Percentiles rank a stretch among this genome's conserved stretches.
phyloP scores from a whole-genome alignment of 75 land plant species.

The Picea sitchensis region DNA sequence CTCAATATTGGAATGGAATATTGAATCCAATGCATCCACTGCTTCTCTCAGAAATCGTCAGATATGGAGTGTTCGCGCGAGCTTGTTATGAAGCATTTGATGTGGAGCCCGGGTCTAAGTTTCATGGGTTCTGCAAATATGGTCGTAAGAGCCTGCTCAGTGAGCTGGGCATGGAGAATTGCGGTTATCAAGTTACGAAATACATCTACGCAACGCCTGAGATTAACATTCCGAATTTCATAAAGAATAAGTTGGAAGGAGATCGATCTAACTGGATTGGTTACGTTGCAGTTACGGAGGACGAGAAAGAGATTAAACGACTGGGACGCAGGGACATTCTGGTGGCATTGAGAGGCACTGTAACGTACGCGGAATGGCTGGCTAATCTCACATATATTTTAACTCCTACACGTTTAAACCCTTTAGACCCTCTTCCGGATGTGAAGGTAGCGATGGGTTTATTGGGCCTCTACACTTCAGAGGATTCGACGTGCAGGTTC shows the following conservation, averaged over 20 bases:
- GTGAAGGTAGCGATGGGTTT: constrained; percentile 67
- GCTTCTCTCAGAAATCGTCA: constrained; percentile 57
- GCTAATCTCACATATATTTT: constrained; percentile 35
- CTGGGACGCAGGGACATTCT: constrained; percentile 68
- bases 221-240: constrained; percentile 23
- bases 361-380: constrained; percentile 58
- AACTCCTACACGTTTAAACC: constrained; percentile 15
- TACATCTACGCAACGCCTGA: constrained; percentile 70
- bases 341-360: constrained; percentile 58
- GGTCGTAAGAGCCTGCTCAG: not conserved
- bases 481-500: constrained; percentile 19
- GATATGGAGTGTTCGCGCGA: constrained; percentile 63
- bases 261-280: constrained; percentile 58
- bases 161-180: constrained; percentile 35
- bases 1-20: constrained; percentile 54
- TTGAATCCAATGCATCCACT: constrained; percentile 30
- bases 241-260: constrained; percentile 6
- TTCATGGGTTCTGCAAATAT: constrained; percentile 64
- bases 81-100: constrained; percentile 73
- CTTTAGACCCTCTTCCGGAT: not conserved
- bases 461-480: constrained; percentile 51
- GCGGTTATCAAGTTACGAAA: constrained; percentile 65
- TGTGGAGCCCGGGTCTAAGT: constrained; percentile 51
- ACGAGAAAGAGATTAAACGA: constrained; percentile 24
- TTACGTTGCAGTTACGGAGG: constrained; percentile 48